Evolutionary conservation across 2,329 filamentous ascomycete genomes (phyloP), one percentile per base, ranked within the genome.

Genomic region (Colletotrichum sp.): DNA sequence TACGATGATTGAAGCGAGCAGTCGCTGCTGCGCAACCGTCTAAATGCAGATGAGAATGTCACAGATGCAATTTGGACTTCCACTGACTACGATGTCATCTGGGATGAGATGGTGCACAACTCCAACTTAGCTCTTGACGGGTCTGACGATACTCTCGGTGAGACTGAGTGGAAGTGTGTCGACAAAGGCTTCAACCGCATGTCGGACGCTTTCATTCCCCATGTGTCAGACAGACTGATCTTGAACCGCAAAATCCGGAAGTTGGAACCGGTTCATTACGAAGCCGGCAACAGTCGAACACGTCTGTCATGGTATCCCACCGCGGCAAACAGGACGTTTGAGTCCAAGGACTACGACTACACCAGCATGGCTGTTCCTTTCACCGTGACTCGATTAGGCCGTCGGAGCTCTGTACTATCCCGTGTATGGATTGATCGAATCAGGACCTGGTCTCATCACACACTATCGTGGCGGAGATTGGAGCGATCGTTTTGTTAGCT

Each of bases 321-420:
- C 49, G 83, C 82, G 70, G 87, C 78, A n/a, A 82, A 82, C 36
- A 76, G 75, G 3, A 78, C 72, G 79, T 82, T 86, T 83, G 62
- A 89, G 71, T 88, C 85, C 65, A 85, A 88, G 30, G 86, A 88
- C 6, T 92, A 90, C 79, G 92, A 94, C 82, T 93, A 93, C 80
- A 88, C 90, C n/a, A 86, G 93, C 11, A 87, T 93, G 8, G 86
- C 91, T 1, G 88, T 89, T 0, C 92, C 92, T 0, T 93, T 93
- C 82, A 88, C 89, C 68, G 89, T 91, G 67, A 89, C 93, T 61
- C 84, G 89, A 12, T 85, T 93, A 89, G 1, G 90, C 90, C 16
- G 87, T 93, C 71, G 90, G 90, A 55, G 87, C 83, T 55, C 86
- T 92, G 77, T 93, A 90, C 84, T 93, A 93, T 81, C 92, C 92